Conservation (phyloP, 345 rosid species). For the Arabis alpina region DNA sequence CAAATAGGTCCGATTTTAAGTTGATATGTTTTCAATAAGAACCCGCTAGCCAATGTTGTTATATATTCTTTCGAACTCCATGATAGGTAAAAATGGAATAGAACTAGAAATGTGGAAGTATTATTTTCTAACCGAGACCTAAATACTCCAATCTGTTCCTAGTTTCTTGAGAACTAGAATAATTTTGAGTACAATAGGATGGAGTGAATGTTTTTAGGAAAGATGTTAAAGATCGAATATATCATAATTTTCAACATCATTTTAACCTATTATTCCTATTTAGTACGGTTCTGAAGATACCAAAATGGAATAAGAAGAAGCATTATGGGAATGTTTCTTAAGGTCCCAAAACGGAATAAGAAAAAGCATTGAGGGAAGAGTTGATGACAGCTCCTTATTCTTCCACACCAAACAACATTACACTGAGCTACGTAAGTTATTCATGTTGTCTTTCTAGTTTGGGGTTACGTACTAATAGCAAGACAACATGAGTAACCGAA, state of each 20-base stretch:
- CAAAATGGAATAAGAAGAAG: slow-evolving; percentile 25
- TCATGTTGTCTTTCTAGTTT: too few species aligned
- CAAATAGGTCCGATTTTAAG: too few species aligned
- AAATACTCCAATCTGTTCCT: neutral
- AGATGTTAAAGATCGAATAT: slow-evolving; percentile 18
- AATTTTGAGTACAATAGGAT: neutral
- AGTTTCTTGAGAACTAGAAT: slow-evolving; percentile 1
- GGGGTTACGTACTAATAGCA: too few species aligned
- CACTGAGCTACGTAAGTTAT: neutral
- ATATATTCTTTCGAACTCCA: too few species aligned
- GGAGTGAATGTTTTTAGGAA: slow-evolving; percentile 18
- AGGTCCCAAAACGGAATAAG: slow-evolving; percentile 32
- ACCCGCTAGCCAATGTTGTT: neutral
- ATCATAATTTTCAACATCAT: neutral
- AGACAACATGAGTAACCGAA: too few species aligned
- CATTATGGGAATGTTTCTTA: neutral
- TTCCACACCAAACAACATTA: slow-evolving; percentile 11
- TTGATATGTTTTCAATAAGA: too few species aligned
- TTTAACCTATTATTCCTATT: neutral
- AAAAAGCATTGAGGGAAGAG: neutral
- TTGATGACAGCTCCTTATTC: slow-evolving; percentile 34
- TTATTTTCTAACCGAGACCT: too few species aligned
- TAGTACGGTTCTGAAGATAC: slow-evolving; percentile 13
- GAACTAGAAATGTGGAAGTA: too few species aligned
- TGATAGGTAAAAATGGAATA: too few species aligned